Evolutionary conservation across 345 rosid genomes (phyloP), one percentile per base, ranked within the genome.

Genomic region (Heritiera fomes): DNA sequence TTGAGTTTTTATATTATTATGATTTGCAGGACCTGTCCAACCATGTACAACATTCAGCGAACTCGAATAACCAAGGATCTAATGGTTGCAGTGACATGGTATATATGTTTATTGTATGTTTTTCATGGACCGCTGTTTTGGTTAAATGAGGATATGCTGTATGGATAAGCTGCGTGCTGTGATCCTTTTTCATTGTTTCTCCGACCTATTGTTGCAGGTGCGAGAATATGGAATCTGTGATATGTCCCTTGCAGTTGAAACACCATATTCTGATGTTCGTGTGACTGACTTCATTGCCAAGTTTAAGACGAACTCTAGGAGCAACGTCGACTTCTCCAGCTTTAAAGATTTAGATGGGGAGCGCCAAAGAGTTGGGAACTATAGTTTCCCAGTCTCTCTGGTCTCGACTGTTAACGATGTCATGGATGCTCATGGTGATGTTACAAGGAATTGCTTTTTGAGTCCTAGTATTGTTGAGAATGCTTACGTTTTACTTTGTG

Each of bases 321-420:
- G 73, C 73, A 68, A 43, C 6, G 32, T 43, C 3, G 7, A n/a
- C 14, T 8, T 20, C 20, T n/a, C 17, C 23, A 41, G 53, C 53
- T 68, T 68, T 43, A 67, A 40, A 17, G 50, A 67, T 15, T 41
- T 67, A 41, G 52, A 66, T 41, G 72, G 72, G 47, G 32, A 68
- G 53, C 32, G 73, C 28, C 14, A 46, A 23, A 68, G 3, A 3
- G 8, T 18, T 43, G 73, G 73, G 15, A 1, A 41, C 7, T 68
- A 68, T 23, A 41, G 17, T 9, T 43, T 68, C 32, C 73, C 73
- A 11, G 4, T 8, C 17, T 68, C 73, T 7, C 53, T 68, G 73
- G 15, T 68, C 3, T 23, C 73, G 2, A 68, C 73, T 68, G 52
- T 0, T 43, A 8, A 18, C 5, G 34, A 7, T 18, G 18, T 68